Evolutionary conservation across 2,329 filamentous ascomycete genomes (phyloP).

Genomic region (Apiospora hydei): DNA sequence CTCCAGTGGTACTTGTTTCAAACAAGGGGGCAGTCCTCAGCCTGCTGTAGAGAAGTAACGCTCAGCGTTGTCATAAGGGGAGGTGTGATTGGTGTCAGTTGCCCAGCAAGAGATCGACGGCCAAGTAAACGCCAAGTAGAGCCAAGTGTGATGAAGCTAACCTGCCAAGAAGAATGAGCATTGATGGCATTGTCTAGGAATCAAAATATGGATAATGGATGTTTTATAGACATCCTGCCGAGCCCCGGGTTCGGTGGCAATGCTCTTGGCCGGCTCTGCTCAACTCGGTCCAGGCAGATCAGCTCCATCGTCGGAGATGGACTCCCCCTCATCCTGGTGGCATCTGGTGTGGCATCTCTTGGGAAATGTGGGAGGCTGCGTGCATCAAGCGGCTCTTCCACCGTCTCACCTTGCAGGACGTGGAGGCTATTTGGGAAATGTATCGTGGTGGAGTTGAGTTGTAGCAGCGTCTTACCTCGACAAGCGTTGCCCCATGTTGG

Average conservation of each 20-base stretch:
- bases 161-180: slow-evolving; percentile 15
- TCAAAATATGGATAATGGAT: not conserved
- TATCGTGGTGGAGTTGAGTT: slow-evolving; percentile 1
- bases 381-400: slow-evolving; percentile 9
- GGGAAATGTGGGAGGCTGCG: not conserved
- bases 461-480: not conserved
- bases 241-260: not conserved
- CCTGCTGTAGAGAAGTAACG: slow-evolving; percentile 17
- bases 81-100: not conserved
- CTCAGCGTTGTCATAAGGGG: not conserved
- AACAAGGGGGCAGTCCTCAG: not conserved
- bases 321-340: slow-evolving; percentile 10
- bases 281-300: not conserved
- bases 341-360: slow-evolving; percentile 8
- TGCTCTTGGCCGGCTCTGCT: not conserved
- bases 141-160: slow-evolving; percentile 2
- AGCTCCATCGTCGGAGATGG: not conserved
- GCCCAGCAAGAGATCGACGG: slow-evolving; percentile 15
- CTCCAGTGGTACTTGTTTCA: not conserved
- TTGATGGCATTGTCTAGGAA: slow-evolving; percentile 6
- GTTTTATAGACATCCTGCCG: slow-evolving; percentile 6
- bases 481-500: not conserved
- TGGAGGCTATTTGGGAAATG: not conserved
- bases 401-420: slow-evolving; percentile 6
- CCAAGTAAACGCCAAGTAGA: slow-evolving; percentile 21